Base-by-base conservation (phyloP, 2,329 filamentous ascomycete species). In the Aspergillus sp. region DNA sequence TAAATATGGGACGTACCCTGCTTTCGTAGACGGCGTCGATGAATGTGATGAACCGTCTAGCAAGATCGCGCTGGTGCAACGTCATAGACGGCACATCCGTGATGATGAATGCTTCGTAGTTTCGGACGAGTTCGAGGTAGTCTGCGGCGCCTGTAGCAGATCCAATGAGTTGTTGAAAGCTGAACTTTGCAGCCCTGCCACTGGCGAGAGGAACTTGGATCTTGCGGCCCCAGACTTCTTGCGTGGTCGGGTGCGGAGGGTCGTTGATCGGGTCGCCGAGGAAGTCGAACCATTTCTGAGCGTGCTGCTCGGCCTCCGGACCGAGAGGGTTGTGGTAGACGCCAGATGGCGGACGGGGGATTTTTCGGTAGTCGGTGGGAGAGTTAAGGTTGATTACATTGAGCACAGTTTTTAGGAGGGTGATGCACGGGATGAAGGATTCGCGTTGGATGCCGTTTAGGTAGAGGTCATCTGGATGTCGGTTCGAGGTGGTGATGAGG, bases 361-460 rank as follows among this genome's bases (percentile, higher is more conserved):
- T 96, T 76, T 97, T 98, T 69, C 95, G 91, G 79, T 99, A 99
- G 76, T 99, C 95, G 39, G 93, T 99, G 4, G 89, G 87, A 2
- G 92, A 96, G 78, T 99, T 90, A 58, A 99, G 87, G 75, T 97
- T 97, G 67, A 99, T 90, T 48, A 98, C 91, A 54, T 90, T 87
- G 8, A 99, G 84, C 2, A 88, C 86, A 40, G 82, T 84, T 73
- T 97, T 93, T 45, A 99, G 86, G 4, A 99, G 87, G 62, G 93
- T 89, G 70, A 99, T 99, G 64, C 93, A 96, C 0, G 95, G 95
- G 51, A 99, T 85, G 73, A 99, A 99, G 6, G 91, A 96, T 66
- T 96, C 89, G 58, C 95, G 88, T 77, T 99, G 95, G 63, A 99
- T 93, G 56, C 95, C 95, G 73, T 99, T 99, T 76, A 95, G 96